phyloP scores from a whole-genome alignment of 192 early-diverging fungal species.

The Allomyces javanicus region DNA sequence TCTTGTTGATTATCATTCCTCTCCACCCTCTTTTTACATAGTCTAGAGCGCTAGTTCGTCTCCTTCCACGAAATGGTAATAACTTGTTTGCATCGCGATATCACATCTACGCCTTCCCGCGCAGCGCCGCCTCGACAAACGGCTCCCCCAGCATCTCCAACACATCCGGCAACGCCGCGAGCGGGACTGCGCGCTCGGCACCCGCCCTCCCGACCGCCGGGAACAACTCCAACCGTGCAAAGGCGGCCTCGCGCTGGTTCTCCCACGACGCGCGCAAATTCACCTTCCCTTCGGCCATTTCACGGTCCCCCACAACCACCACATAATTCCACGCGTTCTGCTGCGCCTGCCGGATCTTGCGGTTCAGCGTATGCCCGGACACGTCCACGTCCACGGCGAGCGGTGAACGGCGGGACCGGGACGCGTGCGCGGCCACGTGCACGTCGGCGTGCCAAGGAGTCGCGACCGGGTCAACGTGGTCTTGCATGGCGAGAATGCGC shows the following conservation, averaged over 20 bases:
- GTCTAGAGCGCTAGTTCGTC: too few relatives aligned
- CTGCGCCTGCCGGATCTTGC: slow-evolving; percentile 95
- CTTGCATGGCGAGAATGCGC: neutral
- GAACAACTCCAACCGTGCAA: neutral
- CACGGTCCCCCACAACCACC: neutral
- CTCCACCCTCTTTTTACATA: too few relatives aligned
- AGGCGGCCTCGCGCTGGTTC: neutral
- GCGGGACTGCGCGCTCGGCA: too few relatives aligned
- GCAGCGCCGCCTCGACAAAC: too few relatives aligned
- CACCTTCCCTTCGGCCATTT: neutral
- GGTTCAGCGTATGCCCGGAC: slow-evolving; percentile 69
- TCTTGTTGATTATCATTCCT: too few relatives aligned
- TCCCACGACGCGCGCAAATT: neutral
- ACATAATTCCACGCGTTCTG: slow-evolving; percentile 11
- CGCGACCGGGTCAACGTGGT: neutral
- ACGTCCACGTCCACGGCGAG: slow-evolving; percentile 48
- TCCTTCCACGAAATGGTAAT: too few relatives aligned
- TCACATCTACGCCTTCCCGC: too few relatives aligned
- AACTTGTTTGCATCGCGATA: too few relatives aligned
- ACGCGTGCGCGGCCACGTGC: neutral
- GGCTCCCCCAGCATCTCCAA: too few relatives aligned
- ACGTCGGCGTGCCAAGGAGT: neutral
- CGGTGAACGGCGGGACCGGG: neutral
- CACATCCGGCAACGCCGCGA: too few relatives aligned
- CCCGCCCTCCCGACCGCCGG: neutral